A percentile compares a stretch with the other conserved stretches of the same genome.
These are phyloP conservation scores for Pseudomassariella vexata DNA, from an alignment of 2,329 filamentous ascomycete genomes.

Conservation along the genomic window DNA sequence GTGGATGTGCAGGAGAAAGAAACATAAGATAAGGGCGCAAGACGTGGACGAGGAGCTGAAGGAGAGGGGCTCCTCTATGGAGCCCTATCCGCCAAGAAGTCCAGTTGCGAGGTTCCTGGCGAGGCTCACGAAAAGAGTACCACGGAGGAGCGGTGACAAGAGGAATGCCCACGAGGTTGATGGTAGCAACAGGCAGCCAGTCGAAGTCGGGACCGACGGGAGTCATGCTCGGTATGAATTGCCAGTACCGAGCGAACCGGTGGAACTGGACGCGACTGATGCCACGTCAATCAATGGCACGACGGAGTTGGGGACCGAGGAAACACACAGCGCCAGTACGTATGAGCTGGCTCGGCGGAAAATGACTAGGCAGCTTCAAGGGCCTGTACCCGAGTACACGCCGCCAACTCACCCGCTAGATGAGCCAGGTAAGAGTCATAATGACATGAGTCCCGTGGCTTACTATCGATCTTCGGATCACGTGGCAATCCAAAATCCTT, in stretches of 20 bases:
- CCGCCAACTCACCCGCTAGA: constrained; percentile 33
- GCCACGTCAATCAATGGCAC: constrained; percentile 30
- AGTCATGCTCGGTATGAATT: constrained; percentile 48
- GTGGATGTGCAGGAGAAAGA: constrained; percentile 27
- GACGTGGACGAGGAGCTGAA: constrained; percentile 28
- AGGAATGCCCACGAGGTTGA: constrained; percentile 15
- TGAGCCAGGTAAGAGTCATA: constrained; percentile 24
- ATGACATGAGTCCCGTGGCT: constrained; percentile 25
- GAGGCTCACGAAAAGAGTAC: constrained; percentile 27
- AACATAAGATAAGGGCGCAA: constrained; percentile 12
- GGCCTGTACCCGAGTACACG: constrained; percentile 42
- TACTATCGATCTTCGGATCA: constrained; percentile 28
- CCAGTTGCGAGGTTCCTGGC: constrained; percentile 36
- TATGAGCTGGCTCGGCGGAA: constrained; percentile 48
- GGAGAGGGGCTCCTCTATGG: constrained; percentile 27
- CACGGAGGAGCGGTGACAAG: constrained; percentile 26
- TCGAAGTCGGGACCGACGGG: constrained; percentile 34
- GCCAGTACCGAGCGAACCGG: constrained; percentile 37
- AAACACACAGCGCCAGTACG: constrained; percentile 32
- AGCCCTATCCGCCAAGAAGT: constrained; percentile 27
- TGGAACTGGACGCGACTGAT: constrained; percentile 42
- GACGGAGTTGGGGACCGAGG: constrained; percentile 34
- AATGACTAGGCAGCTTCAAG: constrained; percentile 44
- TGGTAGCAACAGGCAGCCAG: constrained; percentile 26
- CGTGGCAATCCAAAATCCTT: constrained; percentile 18